A percentile compares a stretch with the other conserved stretches of the same genome.
These are phyloP conservation scores for Solanum hybrid DNA, from an alignment of 305 asterid genomes.

Conservation along the genomic window DNA sequence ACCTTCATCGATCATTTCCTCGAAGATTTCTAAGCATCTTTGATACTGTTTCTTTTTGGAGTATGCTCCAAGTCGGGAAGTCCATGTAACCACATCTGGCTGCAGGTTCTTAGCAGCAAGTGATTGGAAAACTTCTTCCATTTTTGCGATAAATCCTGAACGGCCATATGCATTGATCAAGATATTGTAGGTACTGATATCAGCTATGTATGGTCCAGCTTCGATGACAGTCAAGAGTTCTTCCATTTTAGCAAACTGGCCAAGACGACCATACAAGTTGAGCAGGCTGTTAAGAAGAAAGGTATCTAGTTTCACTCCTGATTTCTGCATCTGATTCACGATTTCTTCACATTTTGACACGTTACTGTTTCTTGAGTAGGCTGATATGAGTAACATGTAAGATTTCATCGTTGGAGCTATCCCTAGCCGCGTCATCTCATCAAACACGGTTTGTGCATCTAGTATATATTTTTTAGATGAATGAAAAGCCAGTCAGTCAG, in stretches of 20 bases:
- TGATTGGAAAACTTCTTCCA: constrained; percentile 62
- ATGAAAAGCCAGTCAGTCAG: not conserved
- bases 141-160: constrained; percentile 53
- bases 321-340: constrained; percentile 39
- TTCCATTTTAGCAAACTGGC: constrained; percentile 77
- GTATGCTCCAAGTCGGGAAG: constrained; percentile 68
- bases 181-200: constrained; percentile 73
- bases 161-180: constrained; percentile 64
- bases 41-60: constrained; percentile 59
- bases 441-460: constrained; percentile 78
- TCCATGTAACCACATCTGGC: constrained; percentile 74
- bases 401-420: constrained; percentile 77
- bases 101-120: constrained; percentile 34
- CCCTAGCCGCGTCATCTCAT: constrained; percentile 63
- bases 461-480: not conserved
- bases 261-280: constrained; percentile 67
- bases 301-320: constrained; percentile 58
- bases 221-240: constrained; percentile 42
- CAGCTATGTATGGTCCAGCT: constrained; percentile 35
- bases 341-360: constrained; percentile 61
- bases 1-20: constrained; percentile 78
- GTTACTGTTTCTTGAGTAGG: constrained; percentile 55
- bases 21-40: constrained; percentile 67
- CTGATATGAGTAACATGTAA: constrained; percentile 70
- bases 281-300: constrained; percentile 62